Evolutionary conservation across 306 rosid species (phyloP).

Genomic region (Coriaria nepalensis): DNA sequence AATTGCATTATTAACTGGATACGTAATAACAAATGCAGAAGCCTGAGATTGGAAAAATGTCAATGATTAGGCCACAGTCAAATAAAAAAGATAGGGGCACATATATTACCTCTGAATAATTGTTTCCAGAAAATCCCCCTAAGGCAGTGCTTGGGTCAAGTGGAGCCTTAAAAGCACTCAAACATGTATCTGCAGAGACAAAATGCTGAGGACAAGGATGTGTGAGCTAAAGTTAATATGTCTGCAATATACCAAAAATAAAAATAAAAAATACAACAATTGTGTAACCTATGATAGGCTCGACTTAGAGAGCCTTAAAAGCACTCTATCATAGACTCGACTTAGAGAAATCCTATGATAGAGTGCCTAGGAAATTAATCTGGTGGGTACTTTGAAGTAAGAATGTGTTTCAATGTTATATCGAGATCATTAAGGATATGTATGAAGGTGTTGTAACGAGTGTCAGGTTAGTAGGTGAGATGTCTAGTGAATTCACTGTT

Average conservation of each 20-base stretch:
- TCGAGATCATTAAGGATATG: no score
- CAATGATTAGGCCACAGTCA: slow-evolving; percentile 16
- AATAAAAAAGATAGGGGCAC: slow-evolving; percentile 11
- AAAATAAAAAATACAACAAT: neutral
- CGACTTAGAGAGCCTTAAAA: no score
- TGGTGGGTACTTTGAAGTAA: no score
- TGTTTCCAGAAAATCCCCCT: slow-evolving; percentile 89
- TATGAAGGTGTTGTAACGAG: no score
- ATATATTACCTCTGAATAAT: slow-evolving; percentile 64
- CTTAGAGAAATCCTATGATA: no score
- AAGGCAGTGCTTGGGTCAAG: slow-evolving; percentile 86
- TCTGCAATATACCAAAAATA: slow-evolving; percentile 4
- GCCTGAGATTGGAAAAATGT: slow-evolving; percentile 49
- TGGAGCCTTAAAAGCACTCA: slow-evolving; percentile 93
- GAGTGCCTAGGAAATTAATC: no score
- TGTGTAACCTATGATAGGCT: no score
- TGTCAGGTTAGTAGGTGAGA: no score
- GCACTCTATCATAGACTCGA: no score
- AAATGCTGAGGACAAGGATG: slow-evolving; percentile 52
- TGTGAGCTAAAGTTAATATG: slow-evolving; percentile 13
- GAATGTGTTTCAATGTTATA: no score
- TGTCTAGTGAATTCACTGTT: no score
- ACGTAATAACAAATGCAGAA: slow-evolving; percentile 76
- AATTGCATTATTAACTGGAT: slow-evolving; percentile 84
- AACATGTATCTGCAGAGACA: slow-evolving; percentile 77